These are phyloP conservation scores for Colletotrichum theobromicola DNA, from an alignment of 2,329 filamentous ascomycete species.

Conservation along the genomic window DNA sequence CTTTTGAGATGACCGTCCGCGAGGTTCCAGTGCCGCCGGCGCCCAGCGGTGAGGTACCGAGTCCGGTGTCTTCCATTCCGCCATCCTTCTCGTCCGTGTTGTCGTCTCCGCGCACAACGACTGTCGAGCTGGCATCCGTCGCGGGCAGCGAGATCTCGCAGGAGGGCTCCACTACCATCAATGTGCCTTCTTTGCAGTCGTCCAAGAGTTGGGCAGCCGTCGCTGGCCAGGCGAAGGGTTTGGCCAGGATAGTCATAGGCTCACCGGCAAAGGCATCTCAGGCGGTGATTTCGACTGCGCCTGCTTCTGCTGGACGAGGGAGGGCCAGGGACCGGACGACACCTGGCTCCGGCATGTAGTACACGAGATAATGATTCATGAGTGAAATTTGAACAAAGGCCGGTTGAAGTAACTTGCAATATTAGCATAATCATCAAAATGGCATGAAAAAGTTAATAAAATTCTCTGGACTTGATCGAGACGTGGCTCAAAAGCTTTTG, in stretches of 20 bases:
- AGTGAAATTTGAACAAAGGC: neutral
- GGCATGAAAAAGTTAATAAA: neutral
- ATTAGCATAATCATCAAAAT: accelerated
- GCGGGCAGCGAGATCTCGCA: neutral
- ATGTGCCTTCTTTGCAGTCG: conserved; percentile 37
- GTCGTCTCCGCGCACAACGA: conserved; percentile 34
- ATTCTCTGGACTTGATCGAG: neutral
- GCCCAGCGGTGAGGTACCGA: conserved; percentile 23
- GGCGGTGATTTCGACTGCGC: neutral
- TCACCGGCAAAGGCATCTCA: neutral
- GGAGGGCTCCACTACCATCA: conserved; percentile 20
- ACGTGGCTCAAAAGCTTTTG: neutral
- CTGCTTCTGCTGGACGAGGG: neutral
- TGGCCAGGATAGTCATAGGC: neutral
- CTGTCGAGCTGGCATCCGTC: conserved; percentile 1
- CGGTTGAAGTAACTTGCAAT: neutral
- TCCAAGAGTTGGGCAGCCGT: conserved; percentile 48
- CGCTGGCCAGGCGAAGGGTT: conserved; percentile 24
- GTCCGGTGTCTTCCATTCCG: conserved; percentile 29
- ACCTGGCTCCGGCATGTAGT: neutral
- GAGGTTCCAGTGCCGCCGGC: conserved; percentile 6
- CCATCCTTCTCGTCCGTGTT: conserved; percentile 27
- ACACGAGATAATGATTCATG: neutral
- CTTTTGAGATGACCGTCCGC: neutral
- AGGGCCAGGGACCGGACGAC: neutral